Evolutionary conservation across 768 basidiomycete genomes (phyloP).

Genomic region (Russula ochroleuca): DNA sequence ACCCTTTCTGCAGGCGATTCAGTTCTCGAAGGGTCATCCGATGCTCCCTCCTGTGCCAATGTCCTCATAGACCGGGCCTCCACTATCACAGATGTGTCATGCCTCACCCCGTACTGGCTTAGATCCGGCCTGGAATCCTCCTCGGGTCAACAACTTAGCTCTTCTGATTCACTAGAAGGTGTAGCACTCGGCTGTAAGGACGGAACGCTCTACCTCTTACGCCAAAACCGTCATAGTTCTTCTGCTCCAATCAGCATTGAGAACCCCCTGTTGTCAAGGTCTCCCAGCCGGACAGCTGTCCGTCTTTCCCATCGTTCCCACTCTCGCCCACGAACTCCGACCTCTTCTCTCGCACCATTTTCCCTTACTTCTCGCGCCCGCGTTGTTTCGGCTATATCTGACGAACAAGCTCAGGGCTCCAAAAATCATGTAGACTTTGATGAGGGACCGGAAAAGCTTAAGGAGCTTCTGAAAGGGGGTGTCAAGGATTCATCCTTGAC

Average conservation of each 20-base stretch:
- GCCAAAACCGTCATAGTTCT: constrained; percentile 7
- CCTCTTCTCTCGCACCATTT: constrained; percentile 42
- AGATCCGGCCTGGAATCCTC: not conserved
- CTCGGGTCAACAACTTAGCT: constrained; percentile 1
- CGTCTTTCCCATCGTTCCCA: constrained; percentile 19
- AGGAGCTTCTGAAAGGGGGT: constrained; percentile 61
- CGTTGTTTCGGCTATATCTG: constrained; percentile 67
- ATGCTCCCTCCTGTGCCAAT: not conserved
- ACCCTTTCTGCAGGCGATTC: constrained; percentile 9
- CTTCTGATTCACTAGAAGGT: constrained; percentile 27
- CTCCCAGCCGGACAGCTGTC: constrained; percentile 12
- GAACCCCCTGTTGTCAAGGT: constrained; percentile 14
- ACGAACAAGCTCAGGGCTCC: constrained; percentile 68
- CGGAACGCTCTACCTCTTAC: constrained; percentile 38
- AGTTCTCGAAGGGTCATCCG: not conserved
- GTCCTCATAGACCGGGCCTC: constrained; percentile 16
- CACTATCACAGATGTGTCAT: constrained; percentile 7
- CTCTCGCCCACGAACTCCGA: constrained; percentile 22
- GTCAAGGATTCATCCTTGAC: constrained; percentile 37
- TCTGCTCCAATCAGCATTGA: constrained; percentile 9
- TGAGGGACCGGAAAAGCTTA: constrained; percentile 71
- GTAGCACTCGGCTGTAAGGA: constrained; percentile 38
- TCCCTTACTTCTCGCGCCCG: constrained; percentile 52
- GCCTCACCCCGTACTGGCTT: constrained; percentile 7
- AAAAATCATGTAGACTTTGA: constrained; percentile 80